phyloP scores from a whole-genome alignment of 2,329 filamentous ascomycete species.

The Diaporthe capsici region DNA sequence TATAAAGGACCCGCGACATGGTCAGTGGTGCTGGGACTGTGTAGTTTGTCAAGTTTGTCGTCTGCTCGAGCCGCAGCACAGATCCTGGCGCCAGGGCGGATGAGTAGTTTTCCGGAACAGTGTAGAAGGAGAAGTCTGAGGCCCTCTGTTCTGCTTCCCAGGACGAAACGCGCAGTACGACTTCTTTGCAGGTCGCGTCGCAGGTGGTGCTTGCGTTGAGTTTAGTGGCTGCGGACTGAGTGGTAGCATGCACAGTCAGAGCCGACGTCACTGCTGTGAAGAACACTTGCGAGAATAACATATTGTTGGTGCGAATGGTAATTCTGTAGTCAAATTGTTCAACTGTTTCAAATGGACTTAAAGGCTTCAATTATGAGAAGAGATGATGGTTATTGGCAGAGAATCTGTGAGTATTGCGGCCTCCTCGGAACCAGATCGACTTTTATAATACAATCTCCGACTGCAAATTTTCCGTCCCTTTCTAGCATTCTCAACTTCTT shows the following conservation, averaged over 20 bases:
- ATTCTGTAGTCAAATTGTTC: not conserved
- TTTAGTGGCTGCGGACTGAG: too few relatives aligned
- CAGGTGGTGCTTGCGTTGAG: slow-evolving; percentile 14
- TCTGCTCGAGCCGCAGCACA: not conserved
- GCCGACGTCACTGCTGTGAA: not conserved
- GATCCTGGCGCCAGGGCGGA: slow-evolving; percentile 18
- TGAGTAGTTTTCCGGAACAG: not conserved
- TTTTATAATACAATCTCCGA: not conserved
- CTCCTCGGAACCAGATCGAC: not conserved
- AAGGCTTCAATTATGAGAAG: not conserved
- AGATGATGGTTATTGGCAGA: not conserved
- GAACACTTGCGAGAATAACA: not conserved
- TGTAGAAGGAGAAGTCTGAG: slow-evolving; percentile 11
- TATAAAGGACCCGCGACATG: slow-evolving; percentile 64
- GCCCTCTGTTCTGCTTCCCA: slow-evolving; percentile 14
- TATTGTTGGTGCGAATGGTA: not conserved
- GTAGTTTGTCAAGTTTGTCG: slow-evolving; percentile 14
- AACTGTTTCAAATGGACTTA: accelerated
- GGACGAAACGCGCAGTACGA: not conserved
- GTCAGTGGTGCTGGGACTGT: slow-evolving; percentile 45
- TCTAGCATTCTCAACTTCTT: too few relatives aligned
- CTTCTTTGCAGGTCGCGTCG: not conserved
- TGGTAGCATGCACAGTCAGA: not conserved
- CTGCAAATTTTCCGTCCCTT: too few relatives aligned
- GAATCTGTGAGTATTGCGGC: not conserved